Evolutionary conservation across 345 rosid genomes (phyloP), one percentile per base, ranked within the genome.

Genomic region (Theobroma cacao): DNA sequence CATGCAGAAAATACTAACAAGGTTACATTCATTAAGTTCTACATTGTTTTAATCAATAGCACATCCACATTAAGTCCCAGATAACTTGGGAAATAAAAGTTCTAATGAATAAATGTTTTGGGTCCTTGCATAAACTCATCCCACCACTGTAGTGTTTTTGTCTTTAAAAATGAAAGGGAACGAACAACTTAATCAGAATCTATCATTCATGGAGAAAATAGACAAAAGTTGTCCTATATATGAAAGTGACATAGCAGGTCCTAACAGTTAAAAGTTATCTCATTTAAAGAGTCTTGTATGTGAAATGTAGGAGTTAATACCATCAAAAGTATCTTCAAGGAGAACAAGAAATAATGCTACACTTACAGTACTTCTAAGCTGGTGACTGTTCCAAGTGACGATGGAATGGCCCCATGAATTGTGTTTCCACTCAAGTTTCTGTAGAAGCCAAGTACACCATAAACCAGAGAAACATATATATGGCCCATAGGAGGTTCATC

Each of bases 361-460:
- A 90, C 98, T 93, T 89, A 96, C 99, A 96, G 80, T 20, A 82
- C 86, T 88, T 89, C 80, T 86, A 96, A 83, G 82, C 88, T 83
- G 31, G 92, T 75, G 74, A 94, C 76, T 59, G 85, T 81, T 80
- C 98, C 98, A 61, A 96, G 89, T 18, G 93, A 85, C 28, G 93
- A 81, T 22, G 99, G 97, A 74, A 96, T 86, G 47, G 86, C 73
- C 81, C 99, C 98, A 52, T 5, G 91, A 78, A 96, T 90, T 85
- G 79, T 88, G 87, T 94, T 96, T 74, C 86, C 85, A 60, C 99
- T 96, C 84, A 96, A 81, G 90, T 96, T 96, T 90, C 99, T 96
- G 87, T 30, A 62, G 55, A 70, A 60, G 58, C 22, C 53, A 81
- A 76, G 63, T 41, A 63, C 7, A 80, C n/a, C 15, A 74, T 36